Evolutionary conservation across 169 alveolate species (phyloP).

Genomic region (Plasmodium knowlesi): DNA sequence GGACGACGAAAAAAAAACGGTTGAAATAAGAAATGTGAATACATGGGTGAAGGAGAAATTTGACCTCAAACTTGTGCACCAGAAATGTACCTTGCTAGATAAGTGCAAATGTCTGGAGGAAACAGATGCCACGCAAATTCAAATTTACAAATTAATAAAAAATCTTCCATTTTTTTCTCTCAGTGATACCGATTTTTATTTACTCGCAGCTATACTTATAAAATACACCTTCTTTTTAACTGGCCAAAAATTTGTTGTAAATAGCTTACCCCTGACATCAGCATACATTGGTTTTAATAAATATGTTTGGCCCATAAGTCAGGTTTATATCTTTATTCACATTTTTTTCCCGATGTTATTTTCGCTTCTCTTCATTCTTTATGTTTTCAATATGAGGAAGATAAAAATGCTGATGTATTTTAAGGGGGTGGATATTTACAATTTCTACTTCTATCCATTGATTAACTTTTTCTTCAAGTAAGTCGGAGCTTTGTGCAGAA

Average conservation of each 20-base stretch:
- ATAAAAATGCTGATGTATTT: slow-evolving; percentile 25
- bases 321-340: slow-evolving; percentile 37
- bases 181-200: slow-evolving; percentile 51
- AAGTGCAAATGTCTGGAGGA: background rate
- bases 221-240: slow-evolving; percentile 56
- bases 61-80: background rate
- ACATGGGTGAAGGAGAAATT: slow-evolving; percentile 53
- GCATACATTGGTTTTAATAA: slow-evolving; percentile 38
- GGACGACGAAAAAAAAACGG: background rate
- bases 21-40: background rate
- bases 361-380: slow-evolving; percentile 26
- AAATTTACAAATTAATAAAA: slow-evolving; percentile 39
- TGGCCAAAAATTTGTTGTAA: slow-evolving; percentile 57
- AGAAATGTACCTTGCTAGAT: slow-evolving; percentile 10
- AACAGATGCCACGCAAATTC: slow-evolving; percentile 27
- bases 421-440: slow-evolving; percentile 20
- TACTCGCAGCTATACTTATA: slow-evolving; percentile 44
- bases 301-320: slow-evolving; percentile 65
- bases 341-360: slow-evolving; percentile 44
- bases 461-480: slow-evolving; percentile 58
- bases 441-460: slow-evolving; percentile 53
- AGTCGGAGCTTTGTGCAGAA: background rate
- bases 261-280: slow-evolving; percentile 16
- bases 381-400: slow-evolving; percentile 30
- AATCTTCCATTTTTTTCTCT: slow-evolving; percentile 18